A percentile compares a stretch with the other conserved stretches of the same genome.
Conservation (phyloP, 257 asterid genomes). For the Solanum virginianum region DNA sequence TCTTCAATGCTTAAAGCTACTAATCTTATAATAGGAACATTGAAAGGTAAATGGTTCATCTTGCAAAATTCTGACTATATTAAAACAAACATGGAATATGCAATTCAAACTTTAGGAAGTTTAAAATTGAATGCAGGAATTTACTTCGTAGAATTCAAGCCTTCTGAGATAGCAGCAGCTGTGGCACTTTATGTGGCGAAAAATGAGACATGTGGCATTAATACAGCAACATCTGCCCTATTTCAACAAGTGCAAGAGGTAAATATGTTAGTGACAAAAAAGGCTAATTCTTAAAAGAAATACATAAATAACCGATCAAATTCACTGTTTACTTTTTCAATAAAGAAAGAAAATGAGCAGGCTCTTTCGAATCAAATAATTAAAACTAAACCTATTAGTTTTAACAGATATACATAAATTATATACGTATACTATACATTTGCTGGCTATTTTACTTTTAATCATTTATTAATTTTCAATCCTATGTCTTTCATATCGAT, state of each 20-base stretch:
- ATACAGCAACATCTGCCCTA: background rate
- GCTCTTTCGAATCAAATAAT: background rate
- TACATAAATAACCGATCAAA: background rate
- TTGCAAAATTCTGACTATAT: background rate
- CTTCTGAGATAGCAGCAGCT: constrained; percentile 17
- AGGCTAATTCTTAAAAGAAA: too few relatives aligned
- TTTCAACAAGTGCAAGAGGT: background rate
- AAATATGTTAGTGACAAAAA: background rate
- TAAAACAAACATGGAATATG: background rate
- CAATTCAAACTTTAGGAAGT: background rate
- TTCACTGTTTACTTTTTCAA: background rate
- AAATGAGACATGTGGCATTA: background rate
- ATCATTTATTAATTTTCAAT: background rate
- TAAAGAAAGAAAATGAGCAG: background rate
- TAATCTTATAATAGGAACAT: background rate
- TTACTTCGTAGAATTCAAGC: constrained; percentile 8
- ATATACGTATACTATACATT: background rate
- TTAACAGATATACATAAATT: background rate
- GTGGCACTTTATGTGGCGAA: constrained; percentile 1
- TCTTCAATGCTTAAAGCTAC: constrained; percentile 1
- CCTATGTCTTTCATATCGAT: background rate
- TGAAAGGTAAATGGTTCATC: background rate
- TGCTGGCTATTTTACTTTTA: background rate
- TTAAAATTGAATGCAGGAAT: constrained; percentile 6
- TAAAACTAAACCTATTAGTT: background rate